Evolutionary conservation across 2,329 filamentous ascomycete species (phyloP).

Genomic region (Paracoccidioides lutzii): DNA sequence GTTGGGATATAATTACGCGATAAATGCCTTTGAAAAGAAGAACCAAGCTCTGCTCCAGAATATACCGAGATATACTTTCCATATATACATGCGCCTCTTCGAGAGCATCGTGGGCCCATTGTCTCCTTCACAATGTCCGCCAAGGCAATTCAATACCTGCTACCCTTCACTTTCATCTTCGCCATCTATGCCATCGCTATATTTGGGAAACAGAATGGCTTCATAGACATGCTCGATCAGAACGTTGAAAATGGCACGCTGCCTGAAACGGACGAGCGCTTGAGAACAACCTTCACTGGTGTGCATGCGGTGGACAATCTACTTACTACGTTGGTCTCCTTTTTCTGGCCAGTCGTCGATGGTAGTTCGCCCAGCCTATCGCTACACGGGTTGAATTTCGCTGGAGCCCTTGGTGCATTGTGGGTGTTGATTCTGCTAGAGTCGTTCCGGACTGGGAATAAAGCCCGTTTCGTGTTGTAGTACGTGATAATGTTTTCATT

Average conservation of each 20-base stretch:
- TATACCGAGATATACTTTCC: background rate
- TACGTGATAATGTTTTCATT: constrained; percentile 17
- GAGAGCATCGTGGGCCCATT: background rate
- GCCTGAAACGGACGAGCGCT: constrained; percentile 16
- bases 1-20: background rate
- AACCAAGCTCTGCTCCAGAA: background rate
- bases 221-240: constrained; percentile 13
- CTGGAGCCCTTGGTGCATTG: constrained; percentile 29
- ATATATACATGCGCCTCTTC: background rate
- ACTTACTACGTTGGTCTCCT: constrained; percentile 22
- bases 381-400: constrained; percentile 28
- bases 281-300: constrained; percentile 25
- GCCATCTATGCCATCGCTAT: constrained; percentile 18
- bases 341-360: constrained; percentile 31
- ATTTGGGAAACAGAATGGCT: constrained; percentile 22
- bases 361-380: constrained; percentile 24
- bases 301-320: constrained; percentile 21
- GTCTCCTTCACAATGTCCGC: background rate
- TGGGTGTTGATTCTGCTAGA: constrained; percentile 35
- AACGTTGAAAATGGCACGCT: constrained; percentile 16
- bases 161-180: constrained; percentile 22
- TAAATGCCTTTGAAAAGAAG: background rate
- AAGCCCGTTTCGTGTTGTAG: constrained; percentile 29
- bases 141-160: constrained; percentile 4
- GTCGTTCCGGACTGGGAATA: constrained; percentile 33